These are phyloP conservation scores for Groenewaldozyma salmanticensis DNA, from an alignment of 805 yeast species.

Conservation along the genomic window DNA sequence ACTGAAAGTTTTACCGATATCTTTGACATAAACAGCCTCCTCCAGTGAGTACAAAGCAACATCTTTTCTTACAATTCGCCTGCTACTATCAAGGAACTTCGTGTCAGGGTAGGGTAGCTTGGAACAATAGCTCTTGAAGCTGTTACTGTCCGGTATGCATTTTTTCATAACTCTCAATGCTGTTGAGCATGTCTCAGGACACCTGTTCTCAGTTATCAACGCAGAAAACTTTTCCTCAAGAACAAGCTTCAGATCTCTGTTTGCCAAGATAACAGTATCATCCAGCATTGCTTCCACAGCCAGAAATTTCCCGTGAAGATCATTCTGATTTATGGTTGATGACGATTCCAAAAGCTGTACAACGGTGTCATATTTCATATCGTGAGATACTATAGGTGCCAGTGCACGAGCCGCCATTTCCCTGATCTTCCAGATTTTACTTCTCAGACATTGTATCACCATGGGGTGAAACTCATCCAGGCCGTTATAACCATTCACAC, in stretches of 20 bases:
- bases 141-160: constrained; percentile 4
- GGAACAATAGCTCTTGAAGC: neutral
- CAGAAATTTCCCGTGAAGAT: constrained; percentile 50
- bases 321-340: constrained; percentile 31
- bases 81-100: neutral
- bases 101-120: constrained; percentile 5
- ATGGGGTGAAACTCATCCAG: constrained; percentile 42
- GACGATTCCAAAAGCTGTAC: constrained; percentile 19
- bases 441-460: constrained; percentile 40
- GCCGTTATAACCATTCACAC: constrained; percentile 45
- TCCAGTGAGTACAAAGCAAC: constrained; percentile 5
- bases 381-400: constrained; percentile 37
- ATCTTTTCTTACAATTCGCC: constrained; percentile 12
- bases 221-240: constrained; percentile 7
- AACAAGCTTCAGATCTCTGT: neutral
- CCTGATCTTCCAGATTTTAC: constrained; percentile 69
- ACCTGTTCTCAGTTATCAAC: constrained; percentile 9
- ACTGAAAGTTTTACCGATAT: neutral
- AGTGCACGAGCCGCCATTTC: constrained; percentile 76
- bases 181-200: constrained; percentile 17
- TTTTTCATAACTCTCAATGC: constrained; percentile 10
- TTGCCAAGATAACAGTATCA: neutral
- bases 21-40: neutral
- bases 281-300: constrained; percentile 35
- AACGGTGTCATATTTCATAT: constrained; percentile 26